A percentile compares a stretch with the other conserved stretches of the same genome.
Evolutionary conservation across 1,284 basidiomycete genomes (phyloP).

Genomic region (Chalciporus sp.): DNA sequence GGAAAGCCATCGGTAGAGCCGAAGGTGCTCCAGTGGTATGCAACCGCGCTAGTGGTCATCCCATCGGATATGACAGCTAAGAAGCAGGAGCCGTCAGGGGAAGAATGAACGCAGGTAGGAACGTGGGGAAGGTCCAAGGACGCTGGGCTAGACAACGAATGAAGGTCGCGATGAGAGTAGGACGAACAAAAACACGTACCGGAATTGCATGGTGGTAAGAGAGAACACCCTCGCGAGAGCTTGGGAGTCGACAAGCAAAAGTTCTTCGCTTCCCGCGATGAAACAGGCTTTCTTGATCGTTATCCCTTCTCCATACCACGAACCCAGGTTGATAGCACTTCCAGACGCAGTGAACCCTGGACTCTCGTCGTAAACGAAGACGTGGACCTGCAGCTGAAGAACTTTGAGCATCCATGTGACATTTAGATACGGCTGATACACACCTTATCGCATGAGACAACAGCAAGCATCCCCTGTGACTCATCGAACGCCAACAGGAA

Average conservation of each 20-base stretch:
- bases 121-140: constrained; percentile 39
- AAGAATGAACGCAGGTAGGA: constrained; percentile 42
- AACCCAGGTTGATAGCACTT: constrained; percentile 40
- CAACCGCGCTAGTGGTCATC: constrained; percentile 29
- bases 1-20: constrained; percentile 50
- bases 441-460: constrained; percentile 47
- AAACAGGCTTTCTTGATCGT: constrained; percentile 42
- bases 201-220: constrained; percentile 51
- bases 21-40: constrained; percentile 60
- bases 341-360: constrained; percentile 42
- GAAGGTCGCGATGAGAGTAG: not conserved
- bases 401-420: constrained; percentile 1
- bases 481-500: constrained; percentile 53
- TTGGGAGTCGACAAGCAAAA: constrained; percentile 49
- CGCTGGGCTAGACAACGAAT: constrained; percentile 43
- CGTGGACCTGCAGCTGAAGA: constrained; percentile 41
- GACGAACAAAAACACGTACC: constrained; percentile 36
- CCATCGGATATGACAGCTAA: constrained; percentile 34
- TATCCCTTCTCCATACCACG: constrained; percentile 44
- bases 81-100: constrained; percentile 59
- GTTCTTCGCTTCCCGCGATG: constrained; percentile 49
- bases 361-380: constrained; percentile 46
- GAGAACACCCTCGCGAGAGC: constrained; percentile 51
- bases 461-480: constrained; percentile 44
- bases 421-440: not conserved